A percentile compares a stretch with the other conserved stretches of the same genome.
phyloP scores from a whole-genome alignment of 1,284 basidiomycete genomes.

The Pholiota adiposa region DNA sequence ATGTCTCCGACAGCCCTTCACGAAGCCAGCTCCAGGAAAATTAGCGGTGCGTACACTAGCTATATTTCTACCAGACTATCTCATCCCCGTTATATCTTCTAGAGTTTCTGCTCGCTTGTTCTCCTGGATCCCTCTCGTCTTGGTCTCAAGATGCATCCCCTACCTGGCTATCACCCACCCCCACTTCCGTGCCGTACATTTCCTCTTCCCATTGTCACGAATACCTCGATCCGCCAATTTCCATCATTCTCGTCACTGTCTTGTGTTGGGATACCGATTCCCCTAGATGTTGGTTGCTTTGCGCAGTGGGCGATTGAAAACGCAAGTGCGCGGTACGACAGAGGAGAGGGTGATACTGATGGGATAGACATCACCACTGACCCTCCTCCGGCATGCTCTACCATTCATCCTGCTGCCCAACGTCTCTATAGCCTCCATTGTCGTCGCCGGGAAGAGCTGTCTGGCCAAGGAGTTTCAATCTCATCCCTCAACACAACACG shows the following conservation, averaged over 20 bases:
- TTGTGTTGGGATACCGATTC: not conserved
- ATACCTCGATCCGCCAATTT: not conserved
- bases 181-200: not conserved
- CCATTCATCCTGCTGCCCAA: no score
- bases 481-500: no score
- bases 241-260: not conserved
- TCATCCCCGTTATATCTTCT: no score
- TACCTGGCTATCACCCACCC: not conserved
- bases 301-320: not conserved
- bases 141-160: not conserved
- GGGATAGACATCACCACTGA: not conserved
- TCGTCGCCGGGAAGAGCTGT: no score
- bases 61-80: no score
- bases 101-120: not conserved
- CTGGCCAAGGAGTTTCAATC: no score
- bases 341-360: not conserved
- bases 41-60: no score
- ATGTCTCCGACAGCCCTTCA: not conserved
- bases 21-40: no score
- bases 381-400: no score
- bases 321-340: not conserved
- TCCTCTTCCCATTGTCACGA: not conserved
- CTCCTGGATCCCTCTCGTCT: not conserved
- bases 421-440: no score
- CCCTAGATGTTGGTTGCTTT: not conserved